These are phyloP conservation scores for Thamnidium elegans DNA, from an alignment of 192 early-diverging fungal genomes.

Conservation along the genomic window DNA sequence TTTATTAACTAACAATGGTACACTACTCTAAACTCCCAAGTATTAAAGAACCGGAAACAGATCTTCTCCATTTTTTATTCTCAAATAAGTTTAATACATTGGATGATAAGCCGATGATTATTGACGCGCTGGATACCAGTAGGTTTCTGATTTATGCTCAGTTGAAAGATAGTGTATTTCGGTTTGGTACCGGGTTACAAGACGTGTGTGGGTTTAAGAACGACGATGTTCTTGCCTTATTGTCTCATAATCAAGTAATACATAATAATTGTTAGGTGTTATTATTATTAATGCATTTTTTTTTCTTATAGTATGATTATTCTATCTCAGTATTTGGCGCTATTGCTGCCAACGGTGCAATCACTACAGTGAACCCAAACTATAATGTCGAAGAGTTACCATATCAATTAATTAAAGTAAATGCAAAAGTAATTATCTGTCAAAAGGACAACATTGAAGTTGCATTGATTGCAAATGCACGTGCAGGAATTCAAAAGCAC, in stretches of 20 bases:
- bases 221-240: slow-evolving; percentile 23
- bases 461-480: slow-evolving; percentile 21
- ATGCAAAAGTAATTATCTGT: slow-evolving; percentile 66
- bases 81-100: slow-evolving; percentile 36
- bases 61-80: slow-evolving; percentile 40
- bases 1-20: no score
- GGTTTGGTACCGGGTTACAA: slow-evolving; percentile 29
- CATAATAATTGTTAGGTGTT: neutral
- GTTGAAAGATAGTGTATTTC: slow-evolving; percentile 1
- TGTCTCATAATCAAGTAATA: slow-evolving; percentile 28
- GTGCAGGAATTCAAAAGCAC: slow-evolving; percentile 10
- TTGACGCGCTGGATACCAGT: slow-evolving; percentile 37
- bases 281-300: neutral
- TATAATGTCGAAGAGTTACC: slow-evolving; percentile 76
- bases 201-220: slow-evolving; percentile 21
- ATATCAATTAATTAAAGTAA: slow-evolving; percentile 69
- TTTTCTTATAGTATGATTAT: slow-evolving; percentile 31
- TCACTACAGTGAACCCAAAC: slow-evolving; percentile 76
- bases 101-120: slow-evolving; percentile 38
- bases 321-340: slow-evolving; percentile 25
- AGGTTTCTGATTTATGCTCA: slow-evolving; percentile 38
- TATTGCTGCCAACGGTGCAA: slow-evolving; percentile 55
- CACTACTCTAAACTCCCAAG: no score
- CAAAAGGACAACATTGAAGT: slow-evolving; percentile 20
- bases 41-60: slow-evolving; percentile 39